Evolutionary conservation across 768 basidiomycete species (phyloP).

Genomic region (Pisolithus tinctorius): DNA sequence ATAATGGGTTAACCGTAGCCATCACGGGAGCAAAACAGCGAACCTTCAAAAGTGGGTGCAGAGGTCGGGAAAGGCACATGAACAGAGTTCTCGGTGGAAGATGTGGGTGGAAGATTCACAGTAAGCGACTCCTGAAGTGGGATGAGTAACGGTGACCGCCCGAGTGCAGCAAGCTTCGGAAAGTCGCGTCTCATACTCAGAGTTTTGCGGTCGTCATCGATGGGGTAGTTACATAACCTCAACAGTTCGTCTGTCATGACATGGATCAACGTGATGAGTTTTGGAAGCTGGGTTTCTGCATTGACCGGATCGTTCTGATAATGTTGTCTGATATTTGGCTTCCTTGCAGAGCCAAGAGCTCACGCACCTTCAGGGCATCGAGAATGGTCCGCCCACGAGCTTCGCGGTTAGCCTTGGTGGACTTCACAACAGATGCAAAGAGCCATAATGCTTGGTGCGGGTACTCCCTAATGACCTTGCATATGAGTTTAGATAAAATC

Average conservation of each 20-base stretch:
- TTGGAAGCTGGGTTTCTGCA: slow-evolving; percentile 34
- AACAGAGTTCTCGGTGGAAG: slow-evolving; percentile 41
- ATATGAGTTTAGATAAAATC: slow-evolving; percentile 60
- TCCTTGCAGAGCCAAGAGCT: background rate
- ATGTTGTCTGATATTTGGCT: background rate
- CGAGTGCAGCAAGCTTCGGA: slow-evolving; percentile 45
- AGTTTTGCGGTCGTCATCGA: slow-evolving; percentile 33
- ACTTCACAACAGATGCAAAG: slow-evolving; percentile 83
- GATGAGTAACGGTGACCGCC: slow-evolving; percentile 69
- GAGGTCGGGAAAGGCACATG: slow-evolving; percentile 79
- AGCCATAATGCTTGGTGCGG: slow-evolving; percentile 93
- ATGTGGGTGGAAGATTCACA: slow-evolving; percentile 75
- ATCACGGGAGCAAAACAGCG: slow-evolving; percentile 11
- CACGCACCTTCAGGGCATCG: slow-evolving; percentile 49
- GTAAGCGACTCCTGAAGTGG: slow-evolving; percentile 92
- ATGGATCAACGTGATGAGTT: slow-evolving; percentile 47
- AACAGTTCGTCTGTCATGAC: slow-evolving; percentile 68
- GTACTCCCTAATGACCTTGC: slow-evolving; percentile 67
- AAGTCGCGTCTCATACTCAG: slow-evolving; percentile 46
- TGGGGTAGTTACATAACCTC: slow-evolving; percentile 50
- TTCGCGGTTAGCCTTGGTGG: slow-evolving; percentile 58
- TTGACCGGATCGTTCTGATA: slow-evolving; percentile 41
- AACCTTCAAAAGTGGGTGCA: slow-evolving; percentile 73
- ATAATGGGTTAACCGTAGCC: background rate
- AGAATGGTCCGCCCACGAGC: slow-evolving; percentile 54